A percentile compares a stretch with the other conserved stretches of the same genome.
These are phyloP conservation scores for Parachlorella kessleri DNA, from an alignment of 139 green algal genomes.

Conservation along the genomic window DNA sequence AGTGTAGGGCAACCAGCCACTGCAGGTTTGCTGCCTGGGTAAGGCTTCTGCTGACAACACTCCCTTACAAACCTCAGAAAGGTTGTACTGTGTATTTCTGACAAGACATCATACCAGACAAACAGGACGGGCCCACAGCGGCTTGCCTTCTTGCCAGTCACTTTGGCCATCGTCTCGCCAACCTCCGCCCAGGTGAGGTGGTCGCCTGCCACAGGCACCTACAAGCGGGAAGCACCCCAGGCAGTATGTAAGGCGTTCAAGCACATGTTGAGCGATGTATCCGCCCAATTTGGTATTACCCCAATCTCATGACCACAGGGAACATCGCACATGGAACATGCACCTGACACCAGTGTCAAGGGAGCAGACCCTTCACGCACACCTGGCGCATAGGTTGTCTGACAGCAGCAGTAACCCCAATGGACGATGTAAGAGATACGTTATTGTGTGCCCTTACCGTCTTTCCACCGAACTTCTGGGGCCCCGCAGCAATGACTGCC, in stretches of 20 bases:
- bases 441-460: not conserved
- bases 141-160: conserved; percentile 3
- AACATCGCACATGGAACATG: not conserved
- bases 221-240: too few species aligned
- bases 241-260: too few species aligned
- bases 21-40: too few species aligned
- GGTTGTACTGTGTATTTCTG: too few species aligned
- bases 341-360: not conserved
- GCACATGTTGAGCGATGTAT: too few species aligned
- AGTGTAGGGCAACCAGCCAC: too few species aligned
- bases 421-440: not conserved
- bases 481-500: conserved; percentile 19
- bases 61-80: not conserved
- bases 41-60: not conserved
- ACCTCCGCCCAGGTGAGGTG: not conserved
- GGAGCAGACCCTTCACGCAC: not conserved
- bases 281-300: too few species aligned
- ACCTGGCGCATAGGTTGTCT: not conserved
- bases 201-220: not conserved
- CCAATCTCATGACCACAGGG: not conserved
- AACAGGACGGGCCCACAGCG: not conserved
- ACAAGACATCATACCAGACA: conserved; percentile 20
- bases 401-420: not conserved
- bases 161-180: not conserved
- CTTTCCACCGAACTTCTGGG: not conserved